A percentile compares a stretch with the other conserved stretches of the same genome.
Conservation (phyloP, 2,329 filamentous ascomycete genomes). For the Colletotrichum truncatum region DNA sequence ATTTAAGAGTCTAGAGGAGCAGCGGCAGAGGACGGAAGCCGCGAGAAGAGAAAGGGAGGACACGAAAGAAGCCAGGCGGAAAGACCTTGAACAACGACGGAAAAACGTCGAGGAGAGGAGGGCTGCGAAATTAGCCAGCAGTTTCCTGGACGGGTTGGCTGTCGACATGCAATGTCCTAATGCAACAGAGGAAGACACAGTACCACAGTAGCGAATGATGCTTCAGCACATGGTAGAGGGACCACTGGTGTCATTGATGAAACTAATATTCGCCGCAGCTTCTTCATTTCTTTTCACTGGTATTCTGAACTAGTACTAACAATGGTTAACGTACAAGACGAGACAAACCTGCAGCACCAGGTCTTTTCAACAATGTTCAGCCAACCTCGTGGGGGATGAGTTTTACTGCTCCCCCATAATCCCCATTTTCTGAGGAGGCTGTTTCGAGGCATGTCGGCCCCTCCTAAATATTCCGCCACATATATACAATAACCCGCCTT, state of each 20-base stretch:
- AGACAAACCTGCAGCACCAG: slow-evolving; percentile 7
- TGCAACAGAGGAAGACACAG: background rate
- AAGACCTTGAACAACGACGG: slow-evolving; percentile 71
- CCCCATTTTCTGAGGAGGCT: background rate
- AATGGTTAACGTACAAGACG: background rate
- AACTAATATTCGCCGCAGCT: background rate
- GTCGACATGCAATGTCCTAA: background rate
- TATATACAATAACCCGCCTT: slow-evolving; percentile 18
- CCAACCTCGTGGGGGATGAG: background rate
- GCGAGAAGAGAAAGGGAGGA: slow-evolving; percentile 64
- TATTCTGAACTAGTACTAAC: slow-evolving; percentile 1
- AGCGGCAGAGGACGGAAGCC: slow-evolving; percentile 74
- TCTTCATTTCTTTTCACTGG: background rate
- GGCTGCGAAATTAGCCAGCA: slow-evolving; percentile 75
- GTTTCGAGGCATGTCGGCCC: background rate
- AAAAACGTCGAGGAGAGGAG: slow-evolving; percentile 68
- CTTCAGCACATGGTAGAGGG: background rate
- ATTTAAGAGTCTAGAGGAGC: slow-evolving; percentile 77
- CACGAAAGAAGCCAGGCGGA: slow-evolving; percentile 65
- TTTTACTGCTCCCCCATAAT: background rate
- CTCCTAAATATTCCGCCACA: slow-evolving; percentile 6
- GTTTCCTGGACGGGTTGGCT: slow-evolving; percentile 71
- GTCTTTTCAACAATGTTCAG: background rate
- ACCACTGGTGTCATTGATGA: background rate
- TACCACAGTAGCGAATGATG: background rate